A percentile compares a stretch with the other conserved stretches of the same genome.
These are phyloP conservation scores for Cunninghamia lanceolata DNA, from an alignment of 75 land plant species.

Conservation along the genomic window DNA sequence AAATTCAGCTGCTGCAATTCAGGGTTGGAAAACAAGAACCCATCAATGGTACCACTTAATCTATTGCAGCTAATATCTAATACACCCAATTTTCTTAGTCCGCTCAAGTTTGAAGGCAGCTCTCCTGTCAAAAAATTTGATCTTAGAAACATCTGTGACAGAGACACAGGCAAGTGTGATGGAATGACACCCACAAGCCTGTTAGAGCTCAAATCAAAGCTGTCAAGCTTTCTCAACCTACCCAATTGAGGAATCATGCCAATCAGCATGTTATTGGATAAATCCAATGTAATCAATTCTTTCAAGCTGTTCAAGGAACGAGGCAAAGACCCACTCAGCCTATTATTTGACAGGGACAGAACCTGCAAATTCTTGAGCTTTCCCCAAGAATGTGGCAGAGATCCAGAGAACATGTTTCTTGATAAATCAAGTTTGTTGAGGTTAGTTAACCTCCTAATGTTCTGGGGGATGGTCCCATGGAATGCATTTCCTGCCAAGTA, in stretches of 20 bases:
- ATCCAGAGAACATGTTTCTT: too few species aligned
- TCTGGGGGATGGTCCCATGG: too few species aligned
- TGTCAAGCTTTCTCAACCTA: neutral
- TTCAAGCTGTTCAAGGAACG: too few species aligned
- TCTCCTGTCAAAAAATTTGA: slow-evolving; percentile 8
- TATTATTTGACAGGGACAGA: too few species aligned
- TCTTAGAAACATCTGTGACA: slow-evolving; percentile 14
- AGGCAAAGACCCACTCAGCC: too few species aligned
- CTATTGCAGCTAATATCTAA: slow-evolving; percentile 30
- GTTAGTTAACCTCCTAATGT: too few species aligned
- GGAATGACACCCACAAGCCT: slow-evolving; percentile 15
- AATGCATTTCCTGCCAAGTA: too few species aligned
- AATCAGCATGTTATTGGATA: neutral
- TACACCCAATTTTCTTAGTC: slow-evolving; percentile 13
- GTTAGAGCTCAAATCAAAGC: slow-evolving; percentile 16
- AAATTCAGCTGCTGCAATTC: slow-evolving; percentile 57
- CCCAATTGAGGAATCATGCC: slow-evolving; percentile 2
- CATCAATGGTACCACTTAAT: slow-evolving; percentile 31
- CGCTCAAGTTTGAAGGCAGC: slow-evolving; percentile 1
- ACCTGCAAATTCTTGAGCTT: too few species aligned
- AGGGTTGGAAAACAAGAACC: slow-evolving; percentile 45
- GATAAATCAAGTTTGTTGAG: too few species aligned
- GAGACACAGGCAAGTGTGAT: slow-evolving; percentile 10
- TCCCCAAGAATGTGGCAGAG: too few species aligned
- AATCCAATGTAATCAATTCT: too few species aligned